Evolutionary conservation across 352 stramenopile genomes (phyloP), one percentile per base, ranked within the genome.

Genomic region (Pilasporangium apinafurcum): DNA sequence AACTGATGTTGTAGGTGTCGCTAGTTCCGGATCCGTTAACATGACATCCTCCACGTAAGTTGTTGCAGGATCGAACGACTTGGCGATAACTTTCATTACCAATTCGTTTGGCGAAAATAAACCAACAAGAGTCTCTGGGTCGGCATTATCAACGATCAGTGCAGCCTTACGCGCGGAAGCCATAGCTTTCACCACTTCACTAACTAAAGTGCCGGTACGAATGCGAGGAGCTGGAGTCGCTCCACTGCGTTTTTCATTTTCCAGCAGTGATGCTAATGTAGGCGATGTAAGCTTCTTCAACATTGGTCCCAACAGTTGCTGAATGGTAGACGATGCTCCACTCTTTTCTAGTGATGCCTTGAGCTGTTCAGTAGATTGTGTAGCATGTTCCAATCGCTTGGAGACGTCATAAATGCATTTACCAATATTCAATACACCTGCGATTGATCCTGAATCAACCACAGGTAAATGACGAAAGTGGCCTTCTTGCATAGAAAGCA

Each of bases 351-450:
- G 53, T 1, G 77, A 89, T 17, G 79, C 72, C 55, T 92, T 89
- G 12, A 95, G 53, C 49, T 92, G 73, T 36, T 95, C 78, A 3
- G 75, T 92, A 1, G 83, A 92, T 39, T 85, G 59, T 25, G 69
- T 90, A 5, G 79, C 83, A 38, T 92, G 86, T 53, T 99, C 96
- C 3, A 99, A 74, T 6, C 96, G 96, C 55, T 89, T 91, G 3
- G 98, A 98, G 0, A 97, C 96, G 54, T 99, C 96, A 67, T 99
- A 98, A 40, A 99, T 82, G 50, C 96, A 99, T 51, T 98, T 98
- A 13, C 94, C 95, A 68, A 99, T 99, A 68, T 98, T 98, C 24
- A 99, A 63, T 24, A 99, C 68, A 40, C 96, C 96, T 14, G 94
- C 90, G 26, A 99, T 96, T 17, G 58, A 62, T 16, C 79, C 79